Conservation (phyloP, 352 stramenopile genomes). For the Peronospora belbahrii region DNA sequence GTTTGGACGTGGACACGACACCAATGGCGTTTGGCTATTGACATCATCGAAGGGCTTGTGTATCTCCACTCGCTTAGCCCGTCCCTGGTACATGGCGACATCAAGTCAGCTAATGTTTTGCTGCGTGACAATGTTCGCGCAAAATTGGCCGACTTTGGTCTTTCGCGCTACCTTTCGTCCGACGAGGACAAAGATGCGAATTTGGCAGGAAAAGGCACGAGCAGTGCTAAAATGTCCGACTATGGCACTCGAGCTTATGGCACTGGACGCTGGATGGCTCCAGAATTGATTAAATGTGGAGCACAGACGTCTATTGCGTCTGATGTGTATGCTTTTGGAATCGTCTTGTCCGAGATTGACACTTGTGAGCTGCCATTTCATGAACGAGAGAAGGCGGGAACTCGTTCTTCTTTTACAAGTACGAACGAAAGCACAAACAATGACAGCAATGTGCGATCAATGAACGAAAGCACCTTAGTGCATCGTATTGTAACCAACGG, state of each 20-base stretch:
- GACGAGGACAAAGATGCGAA: conserved; percentile 4
- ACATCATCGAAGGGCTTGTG: conserved; percentile 40
- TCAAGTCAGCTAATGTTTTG: conserved; percentile 38
- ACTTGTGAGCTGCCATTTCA: conserved; percentile 56
- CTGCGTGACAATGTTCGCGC: conserved; percentile 27
- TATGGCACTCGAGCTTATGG: conserved; percentile 24
- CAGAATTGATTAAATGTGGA: conserved; percentile 69
- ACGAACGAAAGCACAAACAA: conserved; percentile 18
- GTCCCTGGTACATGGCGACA: conserved; percentile 29
- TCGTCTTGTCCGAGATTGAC: conserved; percentile 77
- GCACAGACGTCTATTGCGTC: conserved; percentile 64
- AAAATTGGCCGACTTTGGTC: conserved; percentile 39
- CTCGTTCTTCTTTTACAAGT: conserved; percentile 1
- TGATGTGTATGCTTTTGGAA: conserved; percentile 84
- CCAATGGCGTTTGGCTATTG: conserved; percentile 37
- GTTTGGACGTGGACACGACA: conserved; percentile 37
- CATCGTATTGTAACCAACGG: conserved; percentile 43
- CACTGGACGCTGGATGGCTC: conserved; percentile 76
- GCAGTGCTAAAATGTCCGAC: background rate
- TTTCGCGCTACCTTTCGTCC: conserved; percentile 24
- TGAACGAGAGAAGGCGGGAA: conserved; percentile 20
- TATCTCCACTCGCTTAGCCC: conserved; percentile 40
- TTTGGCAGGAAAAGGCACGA: background rate
- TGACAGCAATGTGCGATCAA: conserved; percentile 7
- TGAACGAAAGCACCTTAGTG: conserved; percentile 36